Evolutionary conservation across 2,329 filamentous ascomycete genomes (phyloP), one percentile per base, ranked within the genome.

Genomic region (Thelonectria discophora): DNA sequence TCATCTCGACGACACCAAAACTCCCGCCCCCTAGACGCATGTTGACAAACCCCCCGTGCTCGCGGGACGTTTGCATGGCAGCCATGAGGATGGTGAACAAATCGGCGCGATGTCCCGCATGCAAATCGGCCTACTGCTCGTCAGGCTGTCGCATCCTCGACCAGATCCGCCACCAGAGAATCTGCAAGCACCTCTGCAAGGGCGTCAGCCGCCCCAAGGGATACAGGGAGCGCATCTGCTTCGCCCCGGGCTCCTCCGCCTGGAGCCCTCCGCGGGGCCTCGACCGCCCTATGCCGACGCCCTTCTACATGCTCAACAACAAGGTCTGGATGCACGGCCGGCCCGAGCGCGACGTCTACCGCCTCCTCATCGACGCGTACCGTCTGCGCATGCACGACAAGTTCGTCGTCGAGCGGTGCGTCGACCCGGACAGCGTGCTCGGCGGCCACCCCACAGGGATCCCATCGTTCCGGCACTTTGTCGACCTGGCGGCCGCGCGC

Each of bases 331-430:
- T 82, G 8, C 74, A 80, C 55, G 66, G 67, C 56, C 77, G 77
- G 3, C 72, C 78, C 1, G 67, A 77, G 58, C 58, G 70, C 6
- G 78, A 82, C 51, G 74, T 79, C n/a, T 82, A 77, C 72, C 66
- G 72, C 37, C 68, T 80, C 1, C 72, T 83, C 7, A 76, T 83
- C 51, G 80, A 83, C 63, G 63, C 73, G 3, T 82, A 80, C 66
- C 78, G 79, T 20, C 65, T 83, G 18, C 78, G 76, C 24, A 59
- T 76, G 32, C 65, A 75, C 10, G 78, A 81, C 59, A 55, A 69
- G 18, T 63, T 69, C 60, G 62, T 47, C 3, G 63, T 70, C 7
- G 63, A 69, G 11, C 1, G 10, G 13, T 3, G 18, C 3, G 3
- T 32, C 9, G 67, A 68, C 6, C 27, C 50, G 1, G 72, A 71